Evolutionary conservation across 2,329 filamentous ascomycete species (phyloP), one percentile per base, ranked within the genome.

Genomic region (Fusarium succisae): DNA sequence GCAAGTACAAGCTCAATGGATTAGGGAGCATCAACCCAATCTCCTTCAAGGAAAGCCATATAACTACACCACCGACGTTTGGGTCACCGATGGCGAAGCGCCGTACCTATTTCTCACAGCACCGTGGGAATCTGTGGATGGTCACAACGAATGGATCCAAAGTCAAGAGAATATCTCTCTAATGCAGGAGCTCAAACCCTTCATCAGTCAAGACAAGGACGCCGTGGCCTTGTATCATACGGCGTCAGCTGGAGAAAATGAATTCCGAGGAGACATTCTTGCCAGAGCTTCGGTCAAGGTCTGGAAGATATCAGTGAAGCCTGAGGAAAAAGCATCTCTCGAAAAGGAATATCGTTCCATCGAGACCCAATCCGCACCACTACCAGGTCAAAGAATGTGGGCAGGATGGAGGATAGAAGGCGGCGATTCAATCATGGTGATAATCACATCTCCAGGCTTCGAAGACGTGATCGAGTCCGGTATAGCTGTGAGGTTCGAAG

Each of bases 91-190:
- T 26, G 79, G 81, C 30, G 79, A 84, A 61, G 80, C 81, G 17
- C 76, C 81, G 6, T 75, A 78, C 35, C 66, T 85, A n/a, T 78
- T 88, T 71, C 80, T 88, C 70, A 84, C 83, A 9, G 83, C 86
- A 24, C 81, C 83, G 17, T 87, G 86, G 86, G 80, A 82, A 62
- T 84, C 83, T 1, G 80, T 81, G 26, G 81, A 80, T 20, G 82
- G 81, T 10, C 85, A 88, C 65, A 70, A 66, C 53, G 71, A 81
- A 56, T 88, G 87, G 86, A 82, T 87, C 55, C 77, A 79, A 50
- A 84, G 82, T 57, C 71, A 79, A 7, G 83, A 83, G 38, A 87
- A 87, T 75, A 69, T 80, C 56, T 57, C 67, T 10, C 75, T 80
- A 60, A 83, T 85, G 70, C 77, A 74, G 24, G 75, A 77, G 30